Conservation (phyloP, 495 filamentous ascomycete genomes). For the Daldinia loculata region DNA sequence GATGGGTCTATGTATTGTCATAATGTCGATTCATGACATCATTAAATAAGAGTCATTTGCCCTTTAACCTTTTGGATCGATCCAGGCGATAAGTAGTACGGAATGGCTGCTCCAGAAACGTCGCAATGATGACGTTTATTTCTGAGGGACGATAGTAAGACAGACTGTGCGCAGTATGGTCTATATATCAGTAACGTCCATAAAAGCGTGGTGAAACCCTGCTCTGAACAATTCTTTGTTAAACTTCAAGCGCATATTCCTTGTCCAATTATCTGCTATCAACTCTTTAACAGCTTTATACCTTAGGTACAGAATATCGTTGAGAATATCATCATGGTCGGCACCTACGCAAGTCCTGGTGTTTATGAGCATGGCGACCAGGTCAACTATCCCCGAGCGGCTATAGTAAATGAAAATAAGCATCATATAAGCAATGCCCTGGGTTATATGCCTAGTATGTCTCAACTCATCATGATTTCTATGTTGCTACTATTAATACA, state of each 20-base stretch:
- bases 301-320: neutral
- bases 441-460: slow-evolving; percentile 40
- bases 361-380: slow-evolving; percentile 37
- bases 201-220: neutral
- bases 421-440: slow-evolving; percentile 37
- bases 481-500: slow-evolving; percentile 7
- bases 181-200: slow-evolving; percentile 1
- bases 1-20: slow-evolving; percentile 12
- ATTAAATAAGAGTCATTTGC: neutral
- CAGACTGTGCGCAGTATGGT: slow-evolving; percentile 1
- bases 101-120: slow-evolving; percentile 10
- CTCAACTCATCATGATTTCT: neutral
- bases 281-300: too few relatives aligned
- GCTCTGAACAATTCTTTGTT: neutral
- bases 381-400: slow-evolving; percentile 33
- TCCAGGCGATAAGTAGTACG: neutral
- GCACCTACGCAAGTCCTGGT: slow-evolving; percentile 23
- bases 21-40: slow-evolving; percentile 36
- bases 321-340: slow-evolving; percentile 15
- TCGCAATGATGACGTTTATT: slow-evolving; percentile 31
- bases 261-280: too few relatives aligned
- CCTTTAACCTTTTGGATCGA: slow-evolving; percentile 6
- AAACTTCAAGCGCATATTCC: neutral
- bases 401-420: slow-evolving; percentile 29
- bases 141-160: neutral